Evolutionary conservation across 2,329 filamentous ascomycete genomes (phyloP), one percentile per base, ranked within the genome.

Genomic region (Cytospora paraplurivora): DNA sequence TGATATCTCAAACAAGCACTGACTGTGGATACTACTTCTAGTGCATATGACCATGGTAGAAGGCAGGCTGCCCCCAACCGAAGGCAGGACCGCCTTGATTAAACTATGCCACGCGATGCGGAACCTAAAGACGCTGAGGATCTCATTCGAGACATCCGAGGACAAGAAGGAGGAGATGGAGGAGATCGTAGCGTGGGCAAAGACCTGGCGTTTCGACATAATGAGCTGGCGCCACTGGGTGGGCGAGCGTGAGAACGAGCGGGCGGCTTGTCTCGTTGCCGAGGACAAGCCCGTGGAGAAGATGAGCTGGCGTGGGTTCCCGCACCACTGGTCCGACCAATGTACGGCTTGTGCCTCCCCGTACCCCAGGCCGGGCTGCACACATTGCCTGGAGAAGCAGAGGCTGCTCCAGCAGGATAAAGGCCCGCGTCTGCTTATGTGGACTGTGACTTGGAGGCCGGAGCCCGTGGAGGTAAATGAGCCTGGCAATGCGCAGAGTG

Each of bases 81-180:
- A 51, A 11, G 3, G 12, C n/a, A 1, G 3, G 1, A 33, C 34
- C 17, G 17, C 38, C 44, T 44, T 52, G 60, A 57, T 19, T 19
- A 21, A 27, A n/a, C n/a, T 58, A 3, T 66, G 57, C 19, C 38
- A 34, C 27, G 32, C 37, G 49, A 58, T 66, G 52, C 21, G 56
- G 15, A 57, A 35, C 34, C 61, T 66, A n/a, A 51, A 63, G 52
- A 56, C 41, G 51, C 49, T 63, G 35, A 55, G 37, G 5, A 66
- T 66, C 27, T 47, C 56, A 35, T 63, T 66, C 32, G 64, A 66
- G 60, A 63, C 61, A 1, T 34, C 56, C 7, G 44, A 57, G 37
- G 49, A 63, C 47, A 60, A 54, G 47, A 34, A 41, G 13, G 51
- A 37, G 1, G 60, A 66, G 47, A 44, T 66, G 56, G 56, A 63